These are phyloP conservation scores for Schwanniomyces vanrijiae DNA, from an alignment of 805 yeast genomes.

Conservation along the genomic window DNA sequence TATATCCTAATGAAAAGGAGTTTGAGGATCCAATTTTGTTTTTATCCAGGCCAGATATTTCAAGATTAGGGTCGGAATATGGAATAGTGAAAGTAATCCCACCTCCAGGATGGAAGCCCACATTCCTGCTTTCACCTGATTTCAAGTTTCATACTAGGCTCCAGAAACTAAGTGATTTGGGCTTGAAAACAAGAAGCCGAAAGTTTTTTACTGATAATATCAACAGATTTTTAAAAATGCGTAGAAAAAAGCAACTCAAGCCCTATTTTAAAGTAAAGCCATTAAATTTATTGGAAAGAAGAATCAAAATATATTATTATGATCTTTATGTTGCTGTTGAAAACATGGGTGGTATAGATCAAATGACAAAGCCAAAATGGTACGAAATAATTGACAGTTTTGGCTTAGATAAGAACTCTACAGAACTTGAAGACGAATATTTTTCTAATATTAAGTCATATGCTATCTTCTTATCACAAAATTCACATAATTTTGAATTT, in stretches of 20 bases:
- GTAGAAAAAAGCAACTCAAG: constrained; percentile 22
- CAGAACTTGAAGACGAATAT: constrained; percentile 23
- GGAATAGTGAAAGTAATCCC: constrained; percentile 58
- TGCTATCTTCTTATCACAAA: constrained; percentile 29
- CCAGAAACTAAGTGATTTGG: constrained; percentile 67
- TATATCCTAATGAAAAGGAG: constrained; percentile 44
- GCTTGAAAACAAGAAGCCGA: constrained; percentile 61
- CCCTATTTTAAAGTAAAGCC: constrained; percentile 18
- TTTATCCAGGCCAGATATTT: constrained; percentile 40
- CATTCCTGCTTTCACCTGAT: constrained; percentile 51
- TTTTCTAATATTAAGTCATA: constrained; percentile 25
- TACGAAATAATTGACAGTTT: constrained; percentile 21
- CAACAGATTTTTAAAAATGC: constrained; percentile 55
- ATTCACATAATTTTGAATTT: constrained; percentile 24
- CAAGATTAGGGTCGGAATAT: constrained; percentile 42
- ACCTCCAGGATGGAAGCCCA: constrained; percentile 54
- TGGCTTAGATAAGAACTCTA: constrained; percentile 16
- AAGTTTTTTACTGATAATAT: constrained; percentile 61
- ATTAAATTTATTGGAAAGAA: neutral
- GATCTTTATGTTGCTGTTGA: constrained; percentile 38
- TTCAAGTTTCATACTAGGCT: constrained; percentile 68
- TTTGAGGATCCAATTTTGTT: constrained; percentile 52
- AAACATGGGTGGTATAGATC: constrained; percentile 18
- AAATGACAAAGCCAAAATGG: constrained; percentile 21
- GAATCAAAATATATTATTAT: constrained; percentile 29